Evolutionary conservation across 192 early-diverging fungal genomes (phyloP).

Genomic region (Anaeromyces robustus): DNA sequence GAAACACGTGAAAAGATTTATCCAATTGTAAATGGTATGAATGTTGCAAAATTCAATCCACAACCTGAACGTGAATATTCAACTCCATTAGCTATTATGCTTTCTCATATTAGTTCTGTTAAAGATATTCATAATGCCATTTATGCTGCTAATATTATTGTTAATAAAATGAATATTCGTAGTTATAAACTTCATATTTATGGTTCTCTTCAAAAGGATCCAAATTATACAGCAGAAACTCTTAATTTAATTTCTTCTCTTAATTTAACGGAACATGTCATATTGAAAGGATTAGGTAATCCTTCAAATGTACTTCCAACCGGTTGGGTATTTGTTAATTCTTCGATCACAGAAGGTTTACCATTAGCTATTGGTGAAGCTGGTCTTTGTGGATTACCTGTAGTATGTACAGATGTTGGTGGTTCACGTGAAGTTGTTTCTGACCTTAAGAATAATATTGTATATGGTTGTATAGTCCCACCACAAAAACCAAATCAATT

Average conservation of each 20-base stretch:
- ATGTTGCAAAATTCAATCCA: constrained; percentile 17
- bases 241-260: constrained; percentile 11
- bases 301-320: constrained; percentile 19
- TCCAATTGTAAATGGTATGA: constrained; percentile 25
- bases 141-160: constrained; percentile 18
- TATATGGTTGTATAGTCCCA: constrained; percentile 19
- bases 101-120: constrained; percentile 26
- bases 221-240: constrained; percentile 19
- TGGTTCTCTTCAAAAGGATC: constrained; percentile 22
- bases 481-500: constrained; percentile 19
- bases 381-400: constrained; percentile 16
- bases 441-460: constrained; percentile 6
- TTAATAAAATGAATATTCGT: constrained; percentile 21
- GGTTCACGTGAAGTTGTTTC: constrained; percentile 17
- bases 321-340: constrained; percentile 29
- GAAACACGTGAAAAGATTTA: constrained; percentile 6
- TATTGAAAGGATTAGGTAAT: constrained; percentile 19
- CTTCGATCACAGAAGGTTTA: constrained; percentile 21
- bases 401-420: constrained; percentile 18
- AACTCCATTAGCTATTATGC: constrained; percentile 18
- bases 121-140: constrained; percentile 29
- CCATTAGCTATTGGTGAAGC: constrained; percentile 17
- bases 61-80: constrained; percentile 7
- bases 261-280: constrained; percentile 15
- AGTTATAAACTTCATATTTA: constrained; percentile 22